Evolutionary conservation across 2,329 filamentous ascomycete genomes (phyloP).

Genomic region (Nothopassalora personata): DNA sequence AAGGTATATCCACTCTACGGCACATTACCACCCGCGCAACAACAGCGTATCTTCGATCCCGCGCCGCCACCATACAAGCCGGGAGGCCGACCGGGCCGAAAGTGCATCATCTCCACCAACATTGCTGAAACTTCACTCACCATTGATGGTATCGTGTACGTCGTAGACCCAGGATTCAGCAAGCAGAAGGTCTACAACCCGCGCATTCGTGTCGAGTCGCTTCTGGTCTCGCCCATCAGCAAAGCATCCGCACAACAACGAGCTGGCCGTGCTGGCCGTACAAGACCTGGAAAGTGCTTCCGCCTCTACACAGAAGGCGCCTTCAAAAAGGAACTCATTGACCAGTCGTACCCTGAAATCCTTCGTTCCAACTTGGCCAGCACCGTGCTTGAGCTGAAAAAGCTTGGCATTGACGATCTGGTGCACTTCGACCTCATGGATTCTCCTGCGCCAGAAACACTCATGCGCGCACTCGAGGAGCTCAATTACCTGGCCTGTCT

Average conservation of each 20-base stretch:
- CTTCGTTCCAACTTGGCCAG: conserved; percentile 89
- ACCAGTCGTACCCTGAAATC: conserved; percentile 95
- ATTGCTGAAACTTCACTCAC: conserved; percentile 97
- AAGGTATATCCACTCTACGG: conserved; percentile 92
- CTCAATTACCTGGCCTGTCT: conserved; percentile 95
- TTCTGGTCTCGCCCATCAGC: conserved; percentile 95
- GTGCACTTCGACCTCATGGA: conserved; percentile 99
- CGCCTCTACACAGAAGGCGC: conserved; percentile 89
- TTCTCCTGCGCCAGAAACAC: conserved; percentile 91
- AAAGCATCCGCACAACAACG: conserved; percentile 96
- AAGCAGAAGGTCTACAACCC: conserved; percentile 99
- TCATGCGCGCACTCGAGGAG: conserved; percentile 96
- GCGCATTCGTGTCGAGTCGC: conserved; percentile 88
- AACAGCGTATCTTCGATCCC: conserved; percentile 81
- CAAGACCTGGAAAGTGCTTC: conserved; percentile 96
- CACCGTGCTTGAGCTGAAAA: conserved; percentile 94
- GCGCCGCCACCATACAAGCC: conserved; percentile 67
- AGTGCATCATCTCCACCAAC: conserved; percentile 91
- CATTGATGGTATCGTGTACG: conserved; percentile 97
- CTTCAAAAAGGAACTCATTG: conserved; percentile 96
- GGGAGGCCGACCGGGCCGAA: conserved; percentile 82
- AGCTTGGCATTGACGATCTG: conserved; percentile 88
- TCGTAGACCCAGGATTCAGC: conserved; percentile 98
- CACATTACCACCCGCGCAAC: conserved; percentile 82
- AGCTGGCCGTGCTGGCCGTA: conserved; percentile 98